A percentile compares a stretch with the other conserved stretches of the same genome.
These are phyloP conservation scores for Medicago ruthenica DNA, from an alignment of 306 rosid genomes.

Conservation along the genomic window DNA sequence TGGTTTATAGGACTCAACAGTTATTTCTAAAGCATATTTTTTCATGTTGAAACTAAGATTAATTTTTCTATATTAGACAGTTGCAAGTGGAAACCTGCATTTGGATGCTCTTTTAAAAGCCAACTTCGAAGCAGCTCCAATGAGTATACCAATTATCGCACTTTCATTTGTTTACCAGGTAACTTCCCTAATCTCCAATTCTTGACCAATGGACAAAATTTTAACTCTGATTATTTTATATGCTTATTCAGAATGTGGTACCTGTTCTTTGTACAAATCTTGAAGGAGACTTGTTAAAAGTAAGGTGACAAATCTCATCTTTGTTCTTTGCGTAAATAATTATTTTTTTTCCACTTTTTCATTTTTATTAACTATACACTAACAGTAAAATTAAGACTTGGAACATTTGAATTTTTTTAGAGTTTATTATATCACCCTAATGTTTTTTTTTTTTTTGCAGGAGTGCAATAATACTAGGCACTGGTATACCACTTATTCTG, in stretches of 20 bases:
- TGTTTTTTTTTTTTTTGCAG: slow-evolving; percentile 49
- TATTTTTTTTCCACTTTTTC: slow-evolving; percentile 1
- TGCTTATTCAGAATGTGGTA: slow-evolving; percentile 73
- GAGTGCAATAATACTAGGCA: slow-evolving; percentile 75
- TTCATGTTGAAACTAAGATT: slow-evolving; percentile 18
- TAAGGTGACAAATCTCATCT: slow-evolving; percentile 66
- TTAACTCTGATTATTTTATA: slow-evolving; percentile 38
- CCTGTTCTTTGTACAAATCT: slow-evolving; percentile 86
- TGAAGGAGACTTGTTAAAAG: slow-evolving; percentile 84
- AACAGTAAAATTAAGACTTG: too few species aligned
- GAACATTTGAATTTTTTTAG: too few species aligned
- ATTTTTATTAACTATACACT: neutral
- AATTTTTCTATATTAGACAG: slow-evolving; percentile 56
- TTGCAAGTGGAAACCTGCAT: slow-evolving; percentile 79
- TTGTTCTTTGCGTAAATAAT: slow-evolving; percentile 14
- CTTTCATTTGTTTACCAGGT: slow-evolving; percentile 94
- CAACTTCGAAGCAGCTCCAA: slow-evolving; percentile 82
- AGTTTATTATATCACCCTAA: neutral
- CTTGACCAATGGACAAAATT: slow-evolving; percentile 29
- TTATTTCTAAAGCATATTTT: neutral
- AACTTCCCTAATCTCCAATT: slow-evolving; percentile 38
- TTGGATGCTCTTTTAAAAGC: slow-evolving; percentile 77
- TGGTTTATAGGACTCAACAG: slow-evolving; percentile 6
- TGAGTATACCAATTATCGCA: slow-evolving; percentile 82
- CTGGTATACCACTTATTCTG: slow-evolving; percentile 70